A percentile compares a stretch with the other conserved stretches of the same genome.
Evolutionary conservation across 495 filamentous ascomycete species (phyloP).

Genomic region (Talaromyces adpressus): DNA sequence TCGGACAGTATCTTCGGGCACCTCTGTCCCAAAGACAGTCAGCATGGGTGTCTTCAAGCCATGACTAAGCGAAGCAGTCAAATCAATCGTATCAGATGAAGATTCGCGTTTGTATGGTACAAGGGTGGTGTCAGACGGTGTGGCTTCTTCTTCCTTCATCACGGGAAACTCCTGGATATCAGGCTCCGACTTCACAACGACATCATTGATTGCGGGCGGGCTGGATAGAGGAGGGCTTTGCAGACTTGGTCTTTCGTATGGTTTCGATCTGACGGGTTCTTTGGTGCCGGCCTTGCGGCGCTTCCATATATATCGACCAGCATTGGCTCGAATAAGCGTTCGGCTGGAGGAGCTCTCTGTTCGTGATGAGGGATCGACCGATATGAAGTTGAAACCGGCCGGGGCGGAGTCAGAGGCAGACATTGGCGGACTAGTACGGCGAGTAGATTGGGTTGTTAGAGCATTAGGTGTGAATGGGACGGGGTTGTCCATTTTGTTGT

Average conservation of each 20-base stretch:
- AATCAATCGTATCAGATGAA: neutral
- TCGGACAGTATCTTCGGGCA: conserved; percentile 6
- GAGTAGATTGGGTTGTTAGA: neutral
- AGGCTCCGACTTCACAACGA: neutral
- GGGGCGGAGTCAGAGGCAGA: conserved; percentile 1
- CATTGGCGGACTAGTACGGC: neutral
- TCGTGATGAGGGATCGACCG: conserved; percentile 8
- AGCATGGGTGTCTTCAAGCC: conserved; percentile 3
- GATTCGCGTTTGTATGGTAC: neutral
- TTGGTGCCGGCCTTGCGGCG: conserved; percentile 7
- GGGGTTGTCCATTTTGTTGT: conserved; percentile 6
- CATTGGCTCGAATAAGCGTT: conserved; percentile 6
- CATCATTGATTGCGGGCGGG: neutral
- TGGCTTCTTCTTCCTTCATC: neutral
- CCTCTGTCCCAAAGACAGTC: conserved; percentile 5
- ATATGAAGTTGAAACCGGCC: conserved; percentile 5
- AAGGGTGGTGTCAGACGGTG: neutral
- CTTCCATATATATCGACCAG: conserved; percentile 10
- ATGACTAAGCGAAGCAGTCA: neutral
- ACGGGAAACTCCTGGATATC: neutral
- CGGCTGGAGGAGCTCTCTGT: conserved; percentile 9
- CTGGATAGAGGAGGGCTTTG: neutral
- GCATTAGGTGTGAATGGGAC: conserved; percentile 3
- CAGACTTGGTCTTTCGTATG: neutral
- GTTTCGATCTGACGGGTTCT: conserved; percentile 1